Evolutionary conservation across 2,329 filamentous ascomycete species (phyloP), one percentile per base, ranked within the genome.

Genomic region (Colletotrichum spaethianum): DNA sequence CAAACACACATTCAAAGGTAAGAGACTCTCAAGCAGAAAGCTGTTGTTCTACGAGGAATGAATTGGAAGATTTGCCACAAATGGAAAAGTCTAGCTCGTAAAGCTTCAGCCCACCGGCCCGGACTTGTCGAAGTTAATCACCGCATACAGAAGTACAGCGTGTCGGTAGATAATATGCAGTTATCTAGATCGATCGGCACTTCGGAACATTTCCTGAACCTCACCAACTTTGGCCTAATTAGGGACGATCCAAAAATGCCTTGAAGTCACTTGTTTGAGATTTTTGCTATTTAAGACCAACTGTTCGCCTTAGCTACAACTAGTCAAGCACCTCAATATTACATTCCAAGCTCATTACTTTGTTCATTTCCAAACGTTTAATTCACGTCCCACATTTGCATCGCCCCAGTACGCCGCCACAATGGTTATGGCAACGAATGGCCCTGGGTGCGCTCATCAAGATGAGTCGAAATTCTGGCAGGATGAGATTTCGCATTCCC

Each of bases 401-500:
- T 23, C 18, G 16, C 31, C 7, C 16, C 9, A 14, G 18, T 31
- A 9, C 4, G 4, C 36, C 14, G 11, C 33, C 42, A 63, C 16
- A 36, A 71, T 71, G 63, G 68, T 71, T 23, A 52, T 42, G 9
- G 50, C 63, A 57, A 68, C 57, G 3, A 33, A 23, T 6, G 44
- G 44, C 42, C n/a, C 36, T 6, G 63, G 50, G 26, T 50, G 33
- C 33, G 18, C n/a, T n/a, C 48, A 33, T 6, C 48, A 63, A 16
- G 63, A 68, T 0, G 56, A 68, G 31, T 28, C 20, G 2, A 28
- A 20, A 26, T 71, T 71, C 57, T 71, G 63, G 68, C 44, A 50
- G 40, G 42, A 57, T 5, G 68, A 68, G 18, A 26, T 71, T 20
- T 63, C 63, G 11, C 68, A 67, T 26, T 18, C 68, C 44, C 63